phyloP scores from a whole-genome alignment of 2,329 filamentous ascomycete genomes.

The Capronia americana region DNA sequence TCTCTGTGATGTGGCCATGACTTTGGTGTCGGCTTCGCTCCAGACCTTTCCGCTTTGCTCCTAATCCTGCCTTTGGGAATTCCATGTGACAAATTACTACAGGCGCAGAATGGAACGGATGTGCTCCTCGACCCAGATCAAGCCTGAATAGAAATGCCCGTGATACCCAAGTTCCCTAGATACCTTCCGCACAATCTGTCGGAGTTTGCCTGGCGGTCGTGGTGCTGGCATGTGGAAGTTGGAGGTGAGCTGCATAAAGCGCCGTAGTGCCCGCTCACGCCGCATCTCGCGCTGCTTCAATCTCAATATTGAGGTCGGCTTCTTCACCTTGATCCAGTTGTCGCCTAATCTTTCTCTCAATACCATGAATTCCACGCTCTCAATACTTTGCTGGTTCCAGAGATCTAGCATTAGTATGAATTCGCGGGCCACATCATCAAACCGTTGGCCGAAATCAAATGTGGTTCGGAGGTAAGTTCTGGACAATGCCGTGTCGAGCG shows the following conservation, averaged over 20 bases:
- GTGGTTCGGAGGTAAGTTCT: neutral
- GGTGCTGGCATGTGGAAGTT: neutral
- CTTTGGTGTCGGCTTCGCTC: neutral
- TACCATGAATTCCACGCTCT: neutral
- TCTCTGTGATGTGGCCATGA: neutral
- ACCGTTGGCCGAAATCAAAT: neutral
- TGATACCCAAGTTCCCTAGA: neutral
- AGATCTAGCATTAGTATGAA: neutral
- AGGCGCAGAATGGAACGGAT: neutral
- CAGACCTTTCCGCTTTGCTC: neutral
- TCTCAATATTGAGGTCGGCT: neutral
- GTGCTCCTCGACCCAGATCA: conserved; percentile 1
- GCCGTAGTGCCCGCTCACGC: neutral
- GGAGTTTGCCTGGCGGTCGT: neutral
- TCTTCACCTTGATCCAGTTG: neutral
- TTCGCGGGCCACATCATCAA: neutral
- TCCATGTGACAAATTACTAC: neutral
- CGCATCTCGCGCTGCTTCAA: neutral
- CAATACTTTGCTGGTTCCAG: conserved; percentile 1
- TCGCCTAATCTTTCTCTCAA: neutral
- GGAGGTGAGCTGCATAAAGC: neutral
- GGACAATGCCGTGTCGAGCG: neutral
- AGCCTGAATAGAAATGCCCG: neutral
- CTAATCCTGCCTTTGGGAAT: conserved; percentile 49
- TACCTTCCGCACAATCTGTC: neutral